Base-by-base conservation (phyloP, 202 grass and related monocot genomes). In the Dendrocalamus latiflorus region DNA sequence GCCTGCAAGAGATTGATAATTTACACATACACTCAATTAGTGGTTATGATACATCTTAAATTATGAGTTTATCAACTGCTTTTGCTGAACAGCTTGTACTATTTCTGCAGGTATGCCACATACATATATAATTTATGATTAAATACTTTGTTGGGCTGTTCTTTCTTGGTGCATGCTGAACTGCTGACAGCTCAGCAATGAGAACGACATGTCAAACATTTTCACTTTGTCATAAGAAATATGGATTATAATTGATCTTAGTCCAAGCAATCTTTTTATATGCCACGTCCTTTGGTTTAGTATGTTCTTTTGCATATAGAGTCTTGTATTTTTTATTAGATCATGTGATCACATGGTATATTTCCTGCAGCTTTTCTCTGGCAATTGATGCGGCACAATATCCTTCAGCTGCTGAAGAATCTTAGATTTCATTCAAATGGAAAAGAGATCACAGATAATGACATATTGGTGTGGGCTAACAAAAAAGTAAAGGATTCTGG, bases 361-460 rank as follows among this genome's bases (percentile, higher is more conserved):
- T 75, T 48, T 20, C 39, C 14, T 56, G 6, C 86, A 98, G 95
- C 95, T 83, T 98, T 89, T 84, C 83, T 98, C 8, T 95, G 95
- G 95, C 95, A 98, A 84, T 79, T 98, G 81, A 98, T 98, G 95
- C 90, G 95, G 78, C 92, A 82, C 77, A 98, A 95, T 79, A 95
- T 98, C 79, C 89, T 98, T 67, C 95, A 98, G 78, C 76, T 98
- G 48, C 50, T 98, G 61, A 98, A 89, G 65, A 98, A 98, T 77
- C 87, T 95, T 74, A 93, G 95, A 85, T 91, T 80, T 76, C 89
- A 93, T 81, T 91, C 89, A 9, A 88, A 93, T 86, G 93, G 93
- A 81, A 98, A 98, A 78, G 87, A 89, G 83, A 98, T 98, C 72
- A 80, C 50, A 18, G 93, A 98, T 81, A 65, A 79, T 42, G 93